Conservation (phyloP, 257 asterid genomes). For the Petunia axillaris region DNA sequence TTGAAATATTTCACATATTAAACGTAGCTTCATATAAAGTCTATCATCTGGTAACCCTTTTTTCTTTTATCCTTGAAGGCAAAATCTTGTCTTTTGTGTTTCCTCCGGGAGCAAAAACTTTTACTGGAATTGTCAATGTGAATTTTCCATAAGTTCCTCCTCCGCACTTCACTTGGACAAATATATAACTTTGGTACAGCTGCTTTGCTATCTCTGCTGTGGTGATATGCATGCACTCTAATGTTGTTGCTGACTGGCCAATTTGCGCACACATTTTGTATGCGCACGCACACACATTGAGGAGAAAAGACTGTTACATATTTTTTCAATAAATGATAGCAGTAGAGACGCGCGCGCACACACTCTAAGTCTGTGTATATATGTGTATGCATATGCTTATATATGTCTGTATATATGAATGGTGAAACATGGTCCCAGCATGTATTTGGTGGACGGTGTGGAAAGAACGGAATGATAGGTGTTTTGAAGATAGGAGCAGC, state of each 20-base stretch:
- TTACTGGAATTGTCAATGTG: background rate
- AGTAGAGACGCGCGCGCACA: background rate
- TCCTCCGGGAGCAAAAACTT: background rate
- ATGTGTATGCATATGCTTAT: background rate
- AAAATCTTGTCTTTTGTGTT: slow-evolving; percentile 18
- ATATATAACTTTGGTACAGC: background rate
- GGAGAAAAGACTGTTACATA: background rate
- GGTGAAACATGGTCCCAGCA: too few relatives aligned
- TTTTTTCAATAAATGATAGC: slow-evolving; percentile 5
- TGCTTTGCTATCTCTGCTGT: background rate
- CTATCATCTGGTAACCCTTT: background rate
- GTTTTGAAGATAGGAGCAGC: too few relatives aligned
- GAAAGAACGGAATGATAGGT: too few relatives aligned
- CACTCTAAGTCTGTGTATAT: background rate
- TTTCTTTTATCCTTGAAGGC: slow-evolving; percentile 4
- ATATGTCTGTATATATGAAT: background rate
- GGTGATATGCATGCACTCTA: slow-evolving; percentile 20
- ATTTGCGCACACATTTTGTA: background rate
- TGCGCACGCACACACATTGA: background rate
- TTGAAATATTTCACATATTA: background rate
- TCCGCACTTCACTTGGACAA: background rate
- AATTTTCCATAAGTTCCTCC: slow-evolving; percentile 9
- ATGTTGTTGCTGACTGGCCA: slow-evolving; percentile 12
- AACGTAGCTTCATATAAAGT: background rate
- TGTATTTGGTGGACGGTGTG: too few relatives aligned